Evolutionary conservation across 163 green algal genomes (phyloP).

Genomic region (Smithsoniella earleae): DNA sequence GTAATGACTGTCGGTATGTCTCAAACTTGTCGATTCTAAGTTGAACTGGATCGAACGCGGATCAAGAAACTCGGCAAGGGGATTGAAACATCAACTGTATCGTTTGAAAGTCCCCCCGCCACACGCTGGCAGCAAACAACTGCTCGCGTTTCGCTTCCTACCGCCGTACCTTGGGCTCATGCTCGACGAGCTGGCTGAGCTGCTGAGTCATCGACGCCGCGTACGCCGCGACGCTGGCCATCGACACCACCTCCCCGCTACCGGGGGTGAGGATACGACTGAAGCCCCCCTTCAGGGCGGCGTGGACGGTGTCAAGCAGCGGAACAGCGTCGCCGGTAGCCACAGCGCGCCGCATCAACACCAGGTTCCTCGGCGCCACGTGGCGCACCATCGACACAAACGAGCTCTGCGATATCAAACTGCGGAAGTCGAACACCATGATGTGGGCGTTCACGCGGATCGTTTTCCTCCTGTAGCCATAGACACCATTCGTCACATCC

Average conservation of each 20-base stretch:
- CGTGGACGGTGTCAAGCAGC: neutral
- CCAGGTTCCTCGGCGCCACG: conserved; percentile 14
- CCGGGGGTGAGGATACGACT: neutral
- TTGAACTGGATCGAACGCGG: no score
- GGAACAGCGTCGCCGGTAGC: neutral
- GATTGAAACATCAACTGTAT: no score
- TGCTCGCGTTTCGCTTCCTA: neutral
- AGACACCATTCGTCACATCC: no score
- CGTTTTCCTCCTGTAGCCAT: neutral
- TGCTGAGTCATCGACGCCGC: conserved; percentile 21
- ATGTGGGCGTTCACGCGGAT: neutral
- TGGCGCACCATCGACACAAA: conserved; percentile 21
- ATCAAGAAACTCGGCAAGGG: no score
- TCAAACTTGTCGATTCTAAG: no score
- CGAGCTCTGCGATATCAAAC: conserved; percentile 16
- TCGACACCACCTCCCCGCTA: neutral
- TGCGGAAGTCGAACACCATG: conserved; percentile 13
- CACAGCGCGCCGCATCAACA: neutral
- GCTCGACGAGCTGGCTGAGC: conserved; percentile 25
- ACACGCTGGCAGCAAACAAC: neutral
- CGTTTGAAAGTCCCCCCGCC: neutral
- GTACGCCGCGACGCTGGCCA: conserved; percentile 26
- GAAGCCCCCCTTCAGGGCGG: neutral
- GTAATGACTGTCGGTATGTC: neutral
- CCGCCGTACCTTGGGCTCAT: neutral